A percentile compares a stretch with the other conserved stretches of the same genome.
Evolutionary conservation across 2,329 filamentous ascomycete genomes (phyloP).

Genomic region (Corynespora cassiicola): DNA sequence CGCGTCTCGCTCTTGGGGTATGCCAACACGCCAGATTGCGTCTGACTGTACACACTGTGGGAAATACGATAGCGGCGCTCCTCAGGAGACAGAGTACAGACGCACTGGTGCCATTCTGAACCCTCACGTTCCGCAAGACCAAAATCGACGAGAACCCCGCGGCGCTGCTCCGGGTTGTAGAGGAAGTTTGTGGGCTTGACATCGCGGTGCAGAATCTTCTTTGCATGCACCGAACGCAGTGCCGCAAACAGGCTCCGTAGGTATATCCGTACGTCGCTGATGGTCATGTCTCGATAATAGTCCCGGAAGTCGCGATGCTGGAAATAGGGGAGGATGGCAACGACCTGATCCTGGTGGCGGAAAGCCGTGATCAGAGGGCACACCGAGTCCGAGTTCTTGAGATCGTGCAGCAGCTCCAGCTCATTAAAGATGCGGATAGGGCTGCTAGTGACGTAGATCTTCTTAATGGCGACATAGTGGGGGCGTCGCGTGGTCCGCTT

Average conservation of each 20-base stretch:
- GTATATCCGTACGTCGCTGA: slow-evolving; percentile 87
- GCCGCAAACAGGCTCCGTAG: slow-evolving; percentile 88
- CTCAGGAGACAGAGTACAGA: slow-evolving; percentile 73
- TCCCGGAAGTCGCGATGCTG: slow-evolving; percentile 92
- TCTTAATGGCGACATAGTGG: slow-evolving; percentile 95
- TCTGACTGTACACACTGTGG: slow-evolving; percentile 66
- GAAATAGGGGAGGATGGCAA: slow-evolving; percentile 94
- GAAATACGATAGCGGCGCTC: slow-evolving; percentile 65
- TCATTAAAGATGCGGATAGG: slow-evolving; percentile 94
- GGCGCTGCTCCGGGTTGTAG: slow-evolving; percentile 80
- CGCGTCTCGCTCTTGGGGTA: slow-evolving; percentile 92
- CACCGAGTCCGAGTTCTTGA: slow-evolving; percentile 81
- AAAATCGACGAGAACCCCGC: slow-evolving; percentile 97
- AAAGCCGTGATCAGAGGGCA: slow-evolving; percentile 98
- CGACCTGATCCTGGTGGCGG: slow-evolving; percentile 89
- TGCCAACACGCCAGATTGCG: slow-evolving; percentile 65
- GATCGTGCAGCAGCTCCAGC: slow-evolving; percentile 87
- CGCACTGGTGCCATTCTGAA: slow-evolving; percentile 77
- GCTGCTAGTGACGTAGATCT: slow-evolving; percentile 98
- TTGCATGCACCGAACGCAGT: slow-evolving; percentile 79
- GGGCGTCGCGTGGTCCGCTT: slow-evolving; percentile 57
- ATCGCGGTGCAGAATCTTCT: slow-evolving; percentile 88
- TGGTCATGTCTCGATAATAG: slow-evolving; percentile 90
- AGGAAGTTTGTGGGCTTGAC: slow-evolving; percentile 99
- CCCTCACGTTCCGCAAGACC: slow-evolving; percentile 83